Evolutionary conservation across 805 yeast genomes (phyloP).

Genomic region (Lachancea dasiensis): DNA sequence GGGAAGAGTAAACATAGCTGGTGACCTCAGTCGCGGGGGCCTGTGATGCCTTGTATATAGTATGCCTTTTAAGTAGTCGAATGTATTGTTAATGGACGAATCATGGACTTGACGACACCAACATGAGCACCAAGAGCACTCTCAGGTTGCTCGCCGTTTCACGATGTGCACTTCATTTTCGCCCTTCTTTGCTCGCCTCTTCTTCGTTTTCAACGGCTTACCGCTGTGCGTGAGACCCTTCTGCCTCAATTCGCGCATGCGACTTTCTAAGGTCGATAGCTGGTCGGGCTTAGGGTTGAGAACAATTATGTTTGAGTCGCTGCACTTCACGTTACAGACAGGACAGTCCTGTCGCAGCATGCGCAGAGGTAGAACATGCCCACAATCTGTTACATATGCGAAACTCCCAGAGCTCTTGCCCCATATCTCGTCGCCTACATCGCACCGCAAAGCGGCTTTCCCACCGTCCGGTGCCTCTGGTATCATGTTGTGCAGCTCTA

Average conservation of each 20-base stretch:
- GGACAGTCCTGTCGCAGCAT: conserved; percentile 37
- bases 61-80: neutral
- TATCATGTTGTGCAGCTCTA: conserved; percentile 35
- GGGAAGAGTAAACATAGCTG: neutral
- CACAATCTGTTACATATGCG: conserved; percentile 43
- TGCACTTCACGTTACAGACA: conserved; percentile 32
- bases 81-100: no score
- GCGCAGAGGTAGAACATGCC: conserved; percentile 36
- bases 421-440: conserved; percentile 28
- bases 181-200: neutral
- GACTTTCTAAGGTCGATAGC: conserved; percentile 14
- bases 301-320: conserved; percentile 33
- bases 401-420: conserved; percentile 36
- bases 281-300: conserved; percentile 32
- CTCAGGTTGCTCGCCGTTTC: neutral
- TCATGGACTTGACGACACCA: no score
- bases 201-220: conserved; percentile 7
- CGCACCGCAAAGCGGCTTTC: conserved; percentile 13
- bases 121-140: no score
- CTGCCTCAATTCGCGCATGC: conserved; percentile 22
- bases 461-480: conserved; percentile 11
- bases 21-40: neutral
- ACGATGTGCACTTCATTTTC: neutral
- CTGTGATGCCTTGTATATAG: conserved; percentile 1
- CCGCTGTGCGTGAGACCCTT: conserved; percentile 35